A percentile compares a stretch with the other conserved stretches of the same genome.
Evolutionary conservation across 345 rosid species (phyloP).

Genomic region (Salix koriyanagi): DNA sequence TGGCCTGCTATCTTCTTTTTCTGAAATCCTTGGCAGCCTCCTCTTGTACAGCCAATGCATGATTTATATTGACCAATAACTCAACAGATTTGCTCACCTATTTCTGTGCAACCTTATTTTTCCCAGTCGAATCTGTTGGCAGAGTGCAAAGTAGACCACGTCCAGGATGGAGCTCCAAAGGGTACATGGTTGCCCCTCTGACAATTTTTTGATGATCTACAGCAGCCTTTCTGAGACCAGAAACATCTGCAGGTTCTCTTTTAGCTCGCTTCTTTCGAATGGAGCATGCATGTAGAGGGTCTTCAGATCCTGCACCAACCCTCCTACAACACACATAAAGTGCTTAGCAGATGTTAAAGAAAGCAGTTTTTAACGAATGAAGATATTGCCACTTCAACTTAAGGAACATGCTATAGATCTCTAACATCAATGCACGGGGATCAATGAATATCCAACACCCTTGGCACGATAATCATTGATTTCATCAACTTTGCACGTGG

Average conservation of each 20-base stretch:
- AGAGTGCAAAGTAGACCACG: slow-evolving; percentile 63
- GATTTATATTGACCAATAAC: slow-evolving; percentile 6
- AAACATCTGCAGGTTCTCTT: slow-evolving; percentile 27
- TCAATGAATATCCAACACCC: neutral
- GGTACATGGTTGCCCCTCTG: slow-evolving; percentile 53
- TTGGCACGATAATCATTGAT: neutral
- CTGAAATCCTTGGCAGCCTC: neutral
- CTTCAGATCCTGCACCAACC: slow-evolving; percentile 66
- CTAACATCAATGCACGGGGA: neutral
- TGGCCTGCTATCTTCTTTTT: neutral
- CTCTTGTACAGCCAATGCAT: neutral
- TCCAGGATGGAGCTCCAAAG: slow-evolving; percentile 63
- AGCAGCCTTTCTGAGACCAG: slow-evolving; percentile 45
- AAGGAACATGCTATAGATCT: neutral
- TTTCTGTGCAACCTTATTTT: neutral
- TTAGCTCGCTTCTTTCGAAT: slow-evolving; percentile 42
- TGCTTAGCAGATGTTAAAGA: neutral
- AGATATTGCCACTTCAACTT: neutral
- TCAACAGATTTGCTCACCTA: neutral
- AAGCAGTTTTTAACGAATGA: neutral
- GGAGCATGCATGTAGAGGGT: slow-evolving; percentile 52
- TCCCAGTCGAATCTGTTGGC: slow-evolving; percentile 30
- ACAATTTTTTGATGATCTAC: slow-evolving; percentile 52
- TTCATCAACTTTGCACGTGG: neutral
- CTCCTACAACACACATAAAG: slow-evolving; percentile 36